Evolutionary conservation across 371 early-diverging fungal species (phyloP).

Genomic region (Mortierella sp.): DNA sequence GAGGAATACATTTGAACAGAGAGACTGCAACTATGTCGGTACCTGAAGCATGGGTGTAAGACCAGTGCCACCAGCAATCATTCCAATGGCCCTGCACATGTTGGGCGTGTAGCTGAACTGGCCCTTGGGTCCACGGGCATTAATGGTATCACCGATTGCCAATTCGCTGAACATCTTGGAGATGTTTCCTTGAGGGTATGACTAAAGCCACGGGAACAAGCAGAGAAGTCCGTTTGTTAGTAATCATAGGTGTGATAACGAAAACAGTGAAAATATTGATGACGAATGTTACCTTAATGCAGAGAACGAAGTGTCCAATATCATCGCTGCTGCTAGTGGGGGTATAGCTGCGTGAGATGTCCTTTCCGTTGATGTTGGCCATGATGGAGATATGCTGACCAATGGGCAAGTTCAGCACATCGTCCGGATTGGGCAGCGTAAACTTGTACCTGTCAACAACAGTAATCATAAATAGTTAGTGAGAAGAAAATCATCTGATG

Average conservation of each 20-base stretch:
- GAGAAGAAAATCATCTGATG: background rate
- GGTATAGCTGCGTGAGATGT: constrained; percentile 92
- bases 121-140: constrained; percentile 93
- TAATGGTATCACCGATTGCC: constrained; percentile 84
- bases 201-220: constrained; percentile 54
- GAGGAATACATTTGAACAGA: too few species aligned
- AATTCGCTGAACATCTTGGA: constrained; percentile 83
- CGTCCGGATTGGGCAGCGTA: constrained; percentile 75
- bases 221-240: background rate
- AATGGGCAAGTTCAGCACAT: constrained; percentile 87
- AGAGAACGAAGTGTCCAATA: constrained; percentile 88
- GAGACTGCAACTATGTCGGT: too few species aligned
- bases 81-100: constrained; percentile 83
- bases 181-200: constrained; percentile 88
- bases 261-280: background rate
- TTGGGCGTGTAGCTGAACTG: constrained; percentile 90
- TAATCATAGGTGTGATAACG: background rate
- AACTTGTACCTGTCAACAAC: constrained; percentile 81
- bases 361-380: constrained; percentile 89
- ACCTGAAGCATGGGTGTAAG: constrained; percentile 96
- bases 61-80: constrained; percentile 96
- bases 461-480: background rate
- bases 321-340: constrained; percentile 90
- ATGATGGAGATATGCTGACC: constrained; percentile 95
- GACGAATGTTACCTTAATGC: constrained; percentile 81